Conservation (phyloP, 225 moss, liverwort and hornwort species). For the Polytrichum formosum region DNA sequence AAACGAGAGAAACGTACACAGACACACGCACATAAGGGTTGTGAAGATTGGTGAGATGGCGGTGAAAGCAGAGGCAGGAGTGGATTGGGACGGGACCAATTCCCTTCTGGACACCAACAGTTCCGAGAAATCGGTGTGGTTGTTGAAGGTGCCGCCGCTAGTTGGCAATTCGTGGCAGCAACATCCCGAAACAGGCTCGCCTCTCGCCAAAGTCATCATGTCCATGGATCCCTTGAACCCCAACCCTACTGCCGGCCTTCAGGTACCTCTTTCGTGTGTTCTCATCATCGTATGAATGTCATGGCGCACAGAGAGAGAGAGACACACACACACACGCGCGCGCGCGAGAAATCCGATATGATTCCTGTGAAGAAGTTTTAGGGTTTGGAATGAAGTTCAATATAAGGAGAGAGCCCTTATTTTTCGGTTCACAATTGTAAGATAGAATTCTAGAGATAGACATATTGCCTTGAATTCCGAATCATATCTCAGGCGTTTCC, state of each 20-base stretch:
- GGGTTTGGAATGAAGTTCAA: no score
- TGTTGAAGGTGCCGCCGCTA: constrained; percentile 83
- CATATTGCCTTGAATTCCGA: no score
- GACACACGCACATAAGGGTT: no score
- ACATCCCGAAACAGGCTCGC: constrained; percentile 57
- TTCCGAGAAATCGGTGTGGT: constrained; percentile 75
- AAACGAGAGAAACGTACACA: no score
- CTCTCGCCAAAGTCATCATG: constrained; percentile 69
- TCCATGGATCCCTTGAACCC: constrained; percentile 76
- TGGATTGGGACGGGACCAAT: constrained; percentile 17
- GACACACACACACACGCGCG: not conserved
- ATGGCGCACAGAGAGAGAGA: not conserved
- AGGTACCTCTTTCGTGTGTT: constrained; percentile 16
- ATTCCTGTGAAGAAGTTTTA: no score
- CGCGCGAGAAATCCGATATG: no score
- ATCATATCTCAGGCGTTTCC: no score
- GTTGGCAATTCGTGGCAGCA: constrained; percentile 76
- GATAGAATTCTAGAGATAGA: no score
- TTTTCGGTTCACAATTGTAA: no score
- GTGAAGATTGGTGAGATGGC: constrained; percentile 21
- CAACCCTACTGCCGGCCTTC: constrained; percentile 44
- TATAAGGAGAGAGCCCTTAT: no score
- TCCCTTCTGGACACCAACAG: constrained; percentile 50
- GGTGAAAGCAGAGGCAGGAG: constrained; percentile 22
- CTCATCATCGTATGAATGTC: not conserved